A percentile compares a stretch with the other conserved stretches of the same genome.
These are phyloP conservation scores for Barnettozyma sucrosica DNA, from an alignment of 805 yeast genomes.

Conservation along the genomic window DNA sequence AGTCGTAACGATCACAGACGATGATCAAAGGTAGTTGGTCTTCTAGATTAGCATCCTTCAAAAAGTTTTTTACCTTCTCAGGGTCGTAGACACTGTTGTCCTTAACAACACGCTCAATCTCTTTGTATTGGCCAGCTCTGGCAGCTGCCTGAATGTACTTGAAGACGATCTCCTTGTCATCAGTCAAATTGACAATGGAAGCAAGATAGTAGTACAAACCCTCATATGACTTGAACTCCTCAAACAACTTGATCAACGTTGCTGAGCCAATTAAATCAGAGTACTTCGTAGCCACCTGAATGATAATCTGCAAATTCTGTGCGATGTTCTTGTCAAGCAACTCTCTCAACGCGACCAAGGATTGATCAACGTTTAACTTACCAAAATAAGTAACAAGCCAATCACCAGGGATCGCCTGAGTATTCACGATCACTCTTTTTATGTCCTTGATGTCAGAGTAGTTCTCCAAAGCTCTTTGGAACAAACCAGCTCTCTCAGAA, in stretches of 20 bases:
- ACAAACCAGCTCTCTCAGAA: slow-evolving; percentile 93
- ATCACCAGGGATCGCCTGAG: slow-evolving; percentile 78
- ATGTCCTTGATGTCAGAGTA: slow-evolving; percentile 93
- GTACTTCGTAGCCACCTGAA: slow-evolving; percentile 95
- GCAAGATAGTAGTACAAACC: slow-evolving; percentile 93
- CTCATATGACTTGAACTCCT: slow-evolving; percentile 86
- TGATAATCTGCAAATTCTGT: slow-evolving; percentile 86
- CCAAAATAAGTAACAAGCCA: slow-evolving; percentile 94
- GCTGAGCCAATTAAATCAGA: slow-evolving; percentile 88
- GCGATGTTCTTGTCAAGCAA: slow-evolving; percentile 74
- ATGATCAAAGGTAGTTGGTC: slow-evolving; percentile 95
- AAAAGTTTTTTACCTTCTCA: slow-evolving; percentile 93
- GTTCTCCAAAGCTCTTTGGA: slow-evolving; percentile 93
- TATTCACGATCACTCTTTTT: slow-evolving; percentile 88
- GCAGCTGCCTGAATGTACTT: slow-evolving; percentile 96
- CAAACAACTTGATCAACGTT: slow-evolving; percentile 82
- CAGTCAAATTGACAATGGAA: slow-evolving; percentile 87
- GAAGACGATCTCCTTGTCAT: slow-evolving; percentile 91
- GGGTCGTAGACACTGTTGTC: slow-evolving; percentile 94
- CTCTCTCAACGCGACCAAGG: slow-evolving; percentile 80
- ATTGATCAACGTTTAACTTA: slow-evolving; percentile 89
- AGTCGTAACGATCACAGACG: slow-evolving; percentile 89
- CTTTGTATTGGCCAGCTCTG: slow-evolving; percentile 80
- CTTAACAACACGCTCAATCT: slow-evolving; percentile 92
- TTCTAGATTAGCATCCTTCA: slow-evolving; percentile 88